Conservation (phyloP, 129 eudicot species). For the Lonicera japonica region DNA sequence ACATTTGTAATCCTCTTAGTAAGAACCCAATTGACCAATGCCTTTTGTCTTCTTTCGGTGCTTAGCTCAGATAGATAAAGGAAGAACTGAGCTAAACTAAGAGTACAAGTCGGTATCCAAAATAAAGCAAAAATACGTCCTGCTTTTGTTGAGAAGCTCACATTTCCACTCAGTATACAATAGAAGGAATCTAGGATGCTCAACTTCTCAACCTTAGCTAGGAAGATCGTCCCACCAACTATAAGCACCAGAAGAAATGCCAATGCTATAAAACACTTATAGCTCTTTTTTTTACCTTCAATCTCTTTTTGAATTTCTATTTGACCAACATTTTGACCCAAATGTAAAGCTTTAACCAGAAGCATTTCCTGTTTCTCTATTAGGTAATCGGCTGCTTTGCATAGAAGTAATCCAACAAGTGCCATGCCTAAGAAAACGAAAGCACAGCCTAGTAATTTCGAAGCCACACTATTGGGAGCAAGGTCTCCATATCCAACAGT, state of each 20-base stretch:
- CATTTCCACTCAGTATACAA: slow-evolving; percentile 84
- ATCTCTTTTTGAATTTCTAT: slow-evolving; percentile 49
- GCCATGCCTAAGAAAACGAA: slow-evolving; percentile 93
- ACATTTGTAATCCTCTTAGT: slow-evolving; percentile 56
- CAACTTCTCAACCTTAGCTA: slow-evolving; percentile 58
- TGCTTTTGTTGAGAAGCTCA: slow-evolving; percentile 74
- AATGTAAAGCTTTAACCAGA: slow-evolving; percentile 62
- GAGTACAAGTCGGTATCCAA: slow-evolving; percentile 79
- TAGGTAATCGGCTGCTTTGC: slow-evolving; percentile 81
- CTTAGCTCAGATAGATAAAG: slow-evolving; percentile 67
- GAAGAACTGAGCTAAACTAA: slow-evolving; percentile 79
- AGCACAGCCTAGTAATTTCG: slow-evolving; percentile 64
- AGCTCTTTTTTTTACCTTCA: slow-evolving; percentile 52
- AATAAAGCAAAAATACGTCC: slow-evolving; percentile 86
- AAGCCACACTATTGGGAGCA: slow-evolving; percentile 45
- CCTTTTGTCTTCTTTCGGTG: slow-evolving; percentile 57
- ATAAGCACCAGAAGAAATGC: slow-evolving; percentile 50
- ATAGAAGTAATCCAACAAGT: slow-evolving; percentile 55
- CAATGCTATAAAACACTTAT: slow-evolving; percentile 53
- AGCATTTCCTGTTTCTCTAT: slow-evolving; percentile 78
- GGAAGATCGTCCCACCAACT: slow-evolving; percentile 55
- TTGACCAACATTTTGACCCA: slow-evolving; percentile 45
- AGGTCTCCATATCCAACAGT: slow-evolving; percentile 96
- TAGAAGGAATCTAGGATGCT: slow-evolving; percentile 66
- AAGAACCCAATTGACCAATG: slow-evolving; percentile 59